Base-by-base conservation (phyloP, 768 basidiomycete species). In the Pisolithus orientalis region DNA sequence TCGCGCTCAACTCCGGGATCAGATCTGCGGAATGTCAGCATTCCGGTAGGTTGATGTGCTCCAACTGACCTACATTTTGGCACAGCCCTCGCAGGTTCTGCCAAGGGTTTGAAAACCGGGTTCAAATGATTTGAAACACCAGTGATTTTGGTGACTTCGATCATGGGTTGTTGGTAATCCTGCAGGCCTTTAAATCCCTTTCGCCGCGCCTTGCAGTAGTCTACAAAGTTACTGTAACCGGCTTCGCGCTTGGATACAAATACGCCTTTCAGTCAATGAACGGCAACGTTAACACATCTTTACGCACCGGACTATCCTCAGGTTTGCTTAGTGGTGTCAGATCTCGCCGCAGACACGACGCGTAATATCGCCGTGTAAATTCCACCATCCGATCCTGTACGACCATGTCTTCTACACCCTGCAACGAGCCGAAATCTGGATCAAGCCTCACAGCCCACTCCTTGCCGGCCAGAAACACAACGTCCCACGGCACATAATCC, bases 1-100 rank as follows among this genome's bases (percentile, higher is more conserved):
- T 86, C 40, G 76, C 77, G 61, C 84, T 87, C 14, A 91, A 70
- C 64, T 92, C 90, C n/a, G 90, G 90, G 59, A 92, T 89, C 39
- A 92, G 73, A 64, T 87, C 90, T 92, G 62, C 8, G 50, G 55
- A 40, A 58, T 48, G 52, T 68, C 59, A 66, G 53, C 59, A 65
- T 56, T 49, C 63, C 61, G 62, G 39, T n/a, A 52, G 8, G 53
- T 21, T 31, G 37, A 57, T 59, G 63, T 56, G 57, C 50, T 32
- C 39, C 29, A 21, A 50, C 49, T 34, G 50, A 56, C 49, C 61
- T 80, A 31, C 89, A 87, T 70, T 85, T 87, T 5, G 79, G 74
- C 5, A 75, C 69, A 3, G 62, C 65, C 59, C 72, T 78, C 55
- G 54, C 62, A 49, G 72, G 62, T 39, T 63, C 64, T 31, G 70